Evolutionary conservation across 176 grass and related monocot genomes (phyloP), one percentile per base, ranked within the genome.

Genomic region (Carex parvula): DNA sequence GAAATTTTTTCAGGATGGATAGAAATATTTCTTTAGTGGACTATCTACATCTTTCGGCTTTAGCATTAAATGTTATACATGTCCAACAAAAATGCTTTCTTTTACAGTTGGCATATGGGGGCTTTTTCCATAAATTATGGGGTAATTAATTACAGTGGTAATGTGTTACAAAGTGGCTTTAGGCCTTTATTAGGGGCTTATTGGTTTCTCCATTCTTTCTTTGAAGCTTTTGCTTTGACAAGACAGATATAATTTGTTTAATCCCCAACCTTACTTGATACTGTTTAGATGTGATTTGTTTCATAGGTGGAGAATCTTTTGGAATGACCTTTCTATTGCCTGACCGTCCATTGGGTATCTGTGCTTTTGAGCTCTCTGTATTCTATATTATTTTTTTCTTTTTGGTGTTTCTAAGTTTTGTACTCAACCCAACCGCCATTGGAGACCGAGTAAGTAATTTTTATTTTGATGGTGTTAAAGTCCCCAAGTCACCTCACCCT

Each of bases 271-370:
- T 37, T 79, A 67, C 53, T 14, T 54, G 66, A 21, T 60, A 60
- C 60, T 82, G 70, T 66, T 66, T 41, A 74, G 48, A 66, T 66
- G 55, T 87, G 68, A 57, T 57, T 78, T 33, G 75, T 88, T 81
- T 66, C 63, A 90, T 65, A 87, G 61, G 79, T 9, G 39, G 88
- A 71, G 86, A 88, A 93, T 90, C 88, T 90, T 84, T 86, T 70
- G 74, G 50, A 88, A 58, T 39, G 9, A 87, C 29, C 54, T 61
- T 72, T 62, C 35, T 32, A 42, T 76, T 75, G 77, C 80, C 74
- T 74, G 37, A 67, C 88, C 64, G 54, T 79, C 53, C 66, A 70
- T 69, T 73, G 39, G 21, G 67, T 64, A 76, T 76, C 61, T 80
- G 53, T 66, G 32, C 17, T 17, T 82, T 53, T 72, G 48, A 82